phyloP scores from a whole-genome alignment of 495 filamentous ascomycete species.

The Penicillium diatomitis region DNA sequence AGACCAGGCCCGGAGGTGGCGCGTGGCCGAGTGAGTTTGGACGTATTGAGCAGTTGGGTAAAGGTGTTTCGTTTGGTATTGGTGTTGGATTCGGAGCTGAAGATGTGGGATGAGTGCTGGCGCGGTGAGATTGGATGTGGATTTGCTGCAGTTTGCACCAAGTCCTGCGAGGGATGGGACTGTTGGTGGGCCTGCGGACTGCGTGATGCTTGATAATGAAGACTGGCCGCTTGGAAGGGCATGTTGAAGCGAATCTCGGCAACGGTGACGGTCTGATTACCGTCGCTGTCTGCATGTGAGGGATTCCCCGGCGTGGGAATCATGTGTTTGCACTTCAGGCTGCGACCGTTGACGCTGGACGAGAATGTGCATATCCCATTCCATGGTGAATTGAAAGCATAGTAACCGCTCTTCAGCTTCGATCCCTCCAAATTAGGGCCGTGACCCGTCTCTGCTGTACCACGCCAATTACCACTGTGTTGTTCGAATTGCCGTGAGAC shows the following conservation, averaged over 20 bases:
- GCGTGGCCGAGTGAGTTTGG: constrained; percentile 20
- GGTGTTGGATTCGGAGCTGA: background rate
- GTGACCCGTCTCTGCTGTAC: constrained; percentile 5
- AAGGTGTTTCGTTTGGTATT: constrained; percentile 24
- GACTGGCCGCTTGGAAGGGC: constrained; percentile 43
- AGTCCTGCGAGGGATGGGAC: constrained; percentile 14
- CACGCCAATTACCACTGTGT: background rate
- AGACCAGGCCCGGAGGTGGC: constrained; percentile 17
- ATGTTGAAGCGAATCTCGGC: constrained; percentile 88
- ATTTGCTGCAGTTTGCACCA: constrained; percentile 1
- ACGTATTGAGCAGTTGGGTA: constrained; percentile 29
- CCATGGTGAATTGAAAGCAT: constrained; percentile 74
- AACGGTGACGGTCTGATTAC: constrained; percentile 43
- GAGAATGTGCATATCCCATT: constrained; percentile 74
- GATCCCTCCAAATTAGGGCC: constrained; percentile 7
- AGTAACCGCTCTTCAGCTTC: constrained; percentile 40
- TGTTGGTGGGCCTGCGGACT: constrained; percentile 5
- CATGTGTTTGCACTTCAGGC: constrained; percentile 69
- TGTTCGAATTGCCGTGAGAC: constrained; percentile 26
- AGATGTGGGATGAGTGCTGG: background rate
- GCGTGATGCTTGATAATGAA: constrained; percentile 16
- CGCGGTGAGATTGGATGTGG: constrained; percentile 3
- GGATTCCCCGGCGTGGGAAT: constrained; percentile 12
- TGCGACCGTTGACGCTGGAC: constrained; percentile 62
- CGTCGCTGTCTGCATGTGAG: constrained; percentile 9